These are phyloP conservation scores for Solanum appendiculatum DNA, from an alignment of 257 asterid genomes.

Conservation along the genomic window DNA sequence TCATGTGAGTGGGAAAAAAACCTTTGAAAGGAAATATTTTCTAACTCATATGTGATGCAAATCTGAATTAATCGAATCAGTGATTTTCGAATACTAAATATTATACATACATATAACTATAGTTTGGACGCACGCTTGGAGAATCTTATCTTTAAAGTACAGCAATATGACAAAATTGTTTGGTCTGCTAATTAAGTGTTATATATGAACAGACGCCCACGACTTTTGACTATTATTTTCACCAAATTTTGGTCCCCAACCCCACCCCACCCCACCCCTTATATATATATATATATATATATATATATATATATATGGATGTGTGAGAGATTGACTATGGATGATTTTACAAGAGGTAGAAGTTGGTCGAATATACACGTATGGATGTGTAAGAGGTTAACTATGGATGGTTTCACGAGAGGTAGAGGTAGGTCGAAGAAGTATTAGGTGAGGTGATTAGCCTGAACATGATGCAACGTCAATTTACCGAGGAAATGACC, in stretches of 20 bases:
- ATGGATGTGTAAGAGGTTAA: neutral
- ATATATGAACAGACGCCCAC: neutral
- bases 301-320: too few relatives aligned
- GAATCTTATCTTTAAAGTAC: neutral
- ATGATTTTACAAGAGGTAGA: neutral
- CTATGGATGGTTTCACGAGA: neutral
- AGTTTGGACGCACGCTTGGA: neutral
- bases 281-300: neutral
- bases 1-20: too few relatives aligned
- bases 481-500: neutral
- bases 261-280: neutral
- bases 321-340: neutral
- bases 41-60: neutral
- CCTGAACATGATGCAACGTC: fast-evolving
- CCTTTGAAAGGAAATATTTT: neutral
- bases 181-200: neutral
- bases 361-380: neutral
- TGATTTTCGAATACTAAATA: neutral
- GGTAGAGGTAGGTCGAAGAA: neutral
- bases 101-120: neutral
- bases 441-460: neutral
- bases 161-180: neutral
- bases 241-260: neutral
- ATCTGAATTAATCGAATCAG: neutral
- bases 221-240: neutral